A percentile compares a stretch with the other conserved stretches of the same genome.
Evolutionary conservation across 805 yeast species (phyloP).

Genomic region (Schwanniomyces occidentalis): DNA sequence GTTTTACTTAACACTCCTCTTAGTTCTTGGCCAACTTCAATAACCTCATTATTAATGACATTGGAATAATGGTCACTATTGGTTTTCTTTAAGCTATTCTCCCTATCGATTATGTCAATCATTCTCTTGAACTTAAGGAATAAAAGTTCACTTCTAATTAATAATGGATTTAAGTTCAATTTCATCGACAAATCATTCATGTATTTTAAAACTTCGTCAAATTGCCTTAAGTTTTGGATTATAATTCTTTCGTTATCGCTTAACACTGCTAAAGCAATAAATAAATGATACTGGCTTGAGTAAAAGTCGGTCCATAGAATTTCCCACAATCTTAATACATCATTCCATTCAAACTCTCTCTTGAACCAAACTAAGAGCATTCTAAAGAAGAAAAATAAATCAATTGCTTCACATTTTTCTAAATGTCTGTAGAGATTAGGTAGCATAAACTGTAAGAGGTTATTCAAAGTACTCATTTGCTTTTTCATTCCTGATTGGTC

Average conservation of each 20-base stretch:
- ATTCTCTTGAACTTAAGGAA: slow-evolving; percentile 79
- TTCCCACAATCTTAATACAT: slow-evolving; percentile 86
- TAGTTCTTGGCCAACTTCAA: slow-evolving; percentile 53
- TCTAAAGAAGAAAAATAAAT: slow-evolving; percentile 89
- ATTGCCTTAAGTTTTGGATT: slow-evolving; percentile 67
- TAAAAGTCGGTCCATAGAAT: slow-evolving; percentile 85
- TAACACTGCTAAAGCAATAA: slow-evolving; percentile 84
- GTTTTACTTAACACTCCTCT: slow-evolving; percentile 61
- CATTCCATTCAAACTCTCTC: slow-evolving; percentile 81
- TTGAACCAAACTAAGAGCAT: slow-evolving; percentile 96
- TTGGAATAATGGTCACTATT: slow-evolving; percentile 17
- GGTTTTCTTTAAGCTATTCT: slow-evolving; percentile 23
- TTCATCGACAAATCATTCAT: slow-evolving; percentile 86
- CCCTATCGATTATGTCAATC: slow-evolving; percentile 74
- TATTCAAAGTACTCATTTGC: slow-evolving; percentile 82
- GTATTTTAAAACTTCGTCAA: slow-evolving; percentile 90
- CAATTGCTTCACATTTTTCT: slow-evolving; percentile 83
- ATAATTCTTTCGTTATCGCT: slow-evolving; percentile 83
- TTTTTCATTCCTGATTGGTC: slow-evolving; percentile 92
- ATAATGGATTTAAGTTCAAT: slow-evolving; percentile 70
- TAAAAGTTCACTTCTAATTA: slow-evolving; percentile 81
- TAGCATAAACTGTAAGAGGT: slow-evolving; percentile 84
- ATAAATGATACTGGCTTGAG: slow-evolving; percentile 83
- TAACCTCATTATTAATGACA: slow-evolving; percentile 1
- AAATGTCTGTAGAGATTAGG: slow-evolving; percentile 83